Conservation (phyloP, 768 basidiomycete species). For the Pleurotus platypus region DNA sequence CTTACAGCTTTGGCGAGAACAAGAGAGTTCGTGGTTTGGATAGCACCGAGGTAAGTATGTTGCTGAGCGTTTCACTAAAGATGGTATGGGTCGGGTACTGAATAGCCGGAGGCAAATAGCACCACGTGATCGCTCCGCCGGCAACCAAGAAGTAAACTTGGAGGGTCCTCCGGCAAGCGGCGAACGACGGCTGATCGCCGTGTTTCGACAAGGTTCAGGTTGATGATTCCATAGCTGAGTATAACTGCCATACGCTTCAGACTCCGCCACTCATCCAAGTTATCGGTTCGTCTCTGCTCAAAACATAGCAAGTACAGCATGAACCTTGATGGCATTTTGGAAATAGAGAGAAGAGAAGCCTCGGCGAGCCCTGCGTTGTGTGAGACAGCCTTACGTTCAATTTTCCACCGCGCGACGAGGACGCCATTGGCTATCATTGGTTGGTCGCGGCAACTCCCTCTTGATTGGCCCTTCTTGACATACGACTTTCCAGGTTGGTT, state of each 20-base stretch:
- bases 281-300: not conserved
- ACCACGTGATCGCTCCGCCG: not conserved
- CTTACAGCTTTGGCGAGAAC: not conserved
- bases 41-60: slow-evolving; percentile 3
- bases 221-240: not conserved
- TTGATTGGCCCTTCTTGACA: not conserved
- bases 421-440: too few species aligned
- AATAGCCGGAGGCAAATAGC: not conserved
- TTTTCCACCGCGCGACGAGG: not conserved
- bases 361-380: slow-evolving; percentile 1
- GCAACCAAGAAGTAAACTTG: slow-evolving; percentile 6
- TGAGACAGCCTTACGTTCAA: not conserved
- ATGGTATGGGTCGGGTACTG: not conserved
- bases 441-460: too few species aligned
- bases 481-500: not conserved
- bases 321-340: not conserved
- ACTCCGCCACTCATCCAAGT: not conserved
- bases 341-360: too few species aligned
- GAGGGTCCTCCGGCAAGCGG: not conserved
- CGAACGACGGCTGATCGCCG: slow-evolving; percentile 3
- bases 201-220: not conserved
- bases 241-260: not conserved
- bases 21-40: not conserved
- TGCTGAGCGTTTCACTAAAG: not conserved
- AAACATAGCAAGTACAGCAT: not conserved